Evolutionary conservation across 345 rosid genomes (phyloP).

Genomic region (Isatis tinctoria): DNA sequence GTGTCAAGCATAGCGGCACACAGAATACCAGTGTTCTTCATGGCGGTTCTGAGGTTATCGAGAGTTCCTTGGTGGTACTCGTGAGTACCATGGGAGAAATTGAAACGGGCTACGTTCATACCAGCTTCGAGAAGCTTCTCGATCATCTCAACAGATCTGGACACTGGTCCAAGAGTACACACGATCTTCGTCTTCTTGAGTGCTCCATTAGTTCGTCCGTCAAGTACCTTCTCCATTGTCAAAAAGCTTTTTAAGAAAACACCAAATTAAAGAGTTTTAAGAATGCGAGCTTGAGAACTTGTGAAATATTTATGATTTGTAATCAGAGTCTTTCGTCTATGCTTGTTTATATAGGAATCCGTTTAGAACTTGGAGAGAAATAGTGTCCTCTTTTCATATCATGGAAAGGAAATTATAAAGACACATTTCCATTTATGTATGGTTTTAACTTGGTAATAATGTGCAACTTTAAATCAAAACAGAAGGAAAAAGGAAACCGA

Average conservation of each 20-base stretch:
- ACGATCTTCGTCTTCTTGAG: slow-evolving; percentile 85
- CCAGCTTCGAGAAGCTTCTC: slow-evolving; percentile 61
- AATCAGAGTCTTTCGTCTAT: background rate
- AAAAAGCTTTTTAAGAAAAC: background rate
- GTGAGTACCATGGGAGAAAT: slow-evolving; percentile 45
- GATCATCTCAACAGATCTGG: slow-evolving; percentile 69
- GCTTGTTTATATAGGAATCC: slow-evolving; percentile 11
- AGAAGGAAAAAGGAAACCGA: background rate
- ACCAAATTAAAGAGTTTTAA: background rate
- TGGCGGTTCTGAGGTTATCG: slow-evolving; percentile 64
- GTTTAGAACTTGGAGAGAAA: background rate
- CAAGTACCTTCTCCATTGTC: slow-evolving; percentile 29
- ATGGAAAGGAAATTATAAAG: background rate
- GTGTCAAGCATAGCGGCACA: slow-evolving; percentile 98
- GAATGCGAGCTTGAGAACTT: background rate
- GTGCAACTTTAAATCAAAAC: background rate
- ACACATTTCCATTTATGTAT: background rate
- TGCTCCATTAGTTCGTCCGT: slow-evolving; percentile 8
- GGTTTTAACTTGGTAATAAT: background rate
- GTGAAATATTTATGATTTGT: slow-evolving; percentile 2
- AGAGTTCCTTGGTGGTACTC: slow-evolving; percentile 38
- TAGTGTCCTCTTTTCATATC: slow-evolving; percentile 2
- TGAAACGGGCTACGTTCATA: slow-evolving; percentile 67
- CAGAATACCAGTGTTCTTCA: slow-evolving; percentile 29
- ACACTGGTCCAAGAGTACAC: slow-evolving; percentile 92